Base-by-base conservation (phyloP, 176 grass and related monocot genomes). In the Dactylis glomerata region DNA sequence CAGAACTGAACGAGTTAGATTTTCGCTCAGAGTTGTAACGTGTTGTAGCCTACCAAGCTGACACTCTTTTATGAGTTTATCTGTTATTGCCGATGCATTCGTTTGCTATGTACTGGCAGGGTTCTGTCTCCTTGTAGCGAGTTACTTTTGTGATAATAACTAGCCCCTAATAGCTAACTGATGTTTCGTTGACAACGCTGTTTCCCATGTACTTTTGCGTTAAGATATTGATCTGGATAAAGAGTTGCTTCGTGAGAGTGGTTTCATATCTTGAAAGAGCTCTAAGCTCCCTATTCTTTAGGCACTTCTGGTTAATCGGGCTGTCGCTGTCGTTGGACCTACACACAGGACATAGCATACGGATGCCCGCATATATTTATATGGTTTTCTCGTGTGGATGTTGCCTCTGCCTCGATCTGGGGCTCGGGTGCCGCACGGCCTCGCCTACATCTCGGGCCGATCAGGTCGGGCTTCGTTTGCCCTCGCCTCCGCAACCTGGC, bases 11-110 rank as follows among this genome's bases (percentile, higher is more conserved):
- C 41, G 20, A 14, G 5, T 2, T 19, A 2, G 8, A 9, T 55
- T 79, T 79, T 88, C 54, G 54, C 22, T 79, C 5, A 79, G 34
- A 79, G 31, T 63, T 15, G 6, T 31, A 40, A 58, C 49, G 28
- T 78, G 30, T 17, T 61, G 42, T 72, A 62, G 45, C 55, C 56
- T 20, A 11, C 15, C 2, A n/a, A 73, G 41, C 23, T 16, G 16
- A 22, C 44, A 31, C 16, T 24, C 8, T 57, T 57, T 68, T n/a
- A n/a, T n/a, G n/a, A n/a, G n/a, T 41, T 12, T 36, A 5, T 80
- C 36, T 52, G 24, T 42, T 44, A 42, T 22, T 75, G 36, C 17
- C 5, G 24, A 15, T 8, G 20, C 70, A 20, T 81, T 24, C 44
- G 45, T 74, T 80, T 64, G 34, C 23, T 40, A 65, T 86, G 67